Percentiles rank a stretch among this genome's conserved stretches.
Evolutionary conservation across 1,284 basidiomycete genomes (phyloP).

Genomic region (Ustilago curta): DNA sequence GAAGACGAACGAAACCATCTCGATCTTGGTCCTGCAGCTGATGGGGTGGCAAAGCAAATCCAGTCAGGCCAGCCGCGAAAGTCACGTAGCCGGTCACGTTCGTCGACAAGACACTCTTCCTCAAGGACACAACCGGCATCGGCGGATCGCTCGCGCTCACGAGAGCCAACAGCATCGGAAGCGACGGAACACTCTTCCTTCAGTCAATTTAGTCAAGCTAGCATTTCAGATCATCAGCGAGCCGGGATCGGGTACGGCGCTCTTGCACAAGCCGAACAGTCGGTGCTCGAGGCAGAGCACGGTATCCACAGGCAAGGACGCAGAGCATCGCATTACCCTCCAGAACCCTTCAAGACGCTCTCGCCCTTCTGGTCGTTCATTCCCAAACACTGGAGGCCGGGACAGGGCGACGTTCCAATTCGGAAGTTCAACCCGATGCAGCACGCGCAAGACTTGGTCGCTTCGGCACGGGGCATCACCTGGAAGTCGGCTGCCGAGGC

Average conservation of each 20-base stretch:
- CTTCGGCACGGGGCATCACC: slow-evolving; percentile 44
- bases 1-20: slow-evolving; percentile 24
- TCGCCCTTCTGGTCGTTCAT: slow-evolving; percentile 43
- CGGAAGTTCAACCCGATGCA: slow-evolving; percentile 15
- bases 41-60: neutral
- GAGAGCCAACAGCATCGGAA: slow-evolving; percentile 32
- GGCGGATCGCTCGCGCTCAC: slow-evolving; percentile 23
- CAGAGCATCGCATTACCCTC: slow-evolving; percentile 34
- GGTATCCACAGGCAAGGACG: slow-evolving; percentile 16
- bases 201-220: slow-evolving; percentile 29
- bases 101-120: slow-evolving; percentile 13
- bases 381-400: slow-evolving; percentile 37
- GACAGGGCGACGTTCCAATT: slow-evolving; percentile 23
- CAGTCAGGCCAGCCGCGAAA: neutral
- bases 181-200: slow-evolving; percentile 32
- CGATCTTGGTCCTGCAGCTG: slow-evolving; percentile 12
- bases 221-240: slow-evolving; percentile 32
- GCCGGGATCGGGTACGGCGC: slow-evolving; percentile 58
- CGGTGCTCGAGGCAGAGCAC: slow-evolving; percentile 29
- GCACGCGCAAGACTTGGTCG: slow-evolving; percentile 19
- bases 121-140: slow-evolving; percentile 5
- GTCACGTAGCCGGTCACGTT: slow-evolving; percentile 31
- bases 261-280: slow-evolving; percentile 56
- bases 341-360: slow-evolving; percentile 32
- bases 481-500: slow-evolving; percentile 51